These are phyloP conservation scores for Elsinoe arachidis DNA, from an alignment of 2,329 filamentous ascomycete genomes.

Conservation along the genomic window DNA sequence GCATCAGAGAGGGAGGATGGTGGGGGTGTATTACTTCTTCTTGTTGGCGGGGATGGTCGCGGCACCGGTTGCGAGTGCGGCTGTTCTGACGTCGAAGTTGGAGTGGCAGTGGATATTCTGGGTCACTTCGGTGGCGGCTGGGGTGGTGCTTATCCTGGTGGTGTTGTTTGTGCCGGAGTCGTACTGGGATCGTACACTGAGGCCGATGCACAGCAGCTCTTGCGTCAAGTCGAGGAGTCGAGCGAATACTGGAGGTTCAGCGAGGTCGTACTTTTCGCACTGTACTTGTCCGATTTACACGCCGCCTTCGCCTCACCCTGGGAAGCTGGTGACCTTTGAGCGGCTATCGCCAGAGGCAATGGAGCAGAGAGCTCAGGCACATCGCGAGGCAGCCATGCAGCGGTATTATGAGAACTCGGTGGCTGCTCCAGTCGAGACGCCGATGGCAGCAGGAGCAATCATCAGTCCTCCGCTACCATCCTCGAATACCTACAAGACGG, in stretches of 20 bases:
- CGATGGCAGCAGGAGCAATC: neutral
- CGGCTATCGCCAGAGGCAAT: neutral
- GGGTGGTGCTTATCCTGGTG: neutral
- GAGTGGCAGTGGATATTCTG: slow-evolving; percentile 54
- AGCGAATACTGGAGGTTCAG: neutral
- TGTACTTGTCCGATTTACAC: neutral
- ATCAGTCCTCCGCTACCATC: neutral
- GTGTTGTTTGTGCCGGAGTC: slow-evolving; percentile 10
- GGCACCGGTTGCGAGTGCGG: slow-evolving; percentile 76
- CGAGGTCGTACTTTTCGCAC: slow-evolving; percentile 4
- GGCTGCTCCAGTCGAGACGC: neutral
- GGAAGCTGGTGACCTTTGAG: slow-evolving; percentile 5
- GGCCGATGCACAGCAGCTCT: neutral
- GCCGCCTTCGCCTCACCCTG: neutral
- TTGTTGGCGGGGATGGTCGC: slow-evolving; percentile 58
- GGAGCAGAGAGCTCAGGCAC: slow-evolving; percentile 1
- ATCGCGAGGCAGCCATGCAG: slow-evolving; percentile 1
- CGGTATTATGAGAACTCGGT: slow-evolving; percentile 7
- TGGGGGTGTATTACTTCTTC: slow-evolving; percentile 5
- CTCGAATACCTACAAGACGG: neutral
- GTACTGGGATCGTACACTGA: slow-evolving; percentile 6
- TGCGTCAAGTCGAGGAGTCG: slow-evolving; percentile 5
- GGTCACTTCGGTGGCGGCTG: neutral
- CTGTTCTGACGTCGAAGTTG: slow-evolving; percentile 59
- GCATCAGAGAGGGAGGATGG: slow-evolving; percentile 1